Evolutionary conservation across 2,329 filamentous ascomycete genomes (phyloP).

Genomic region (Akanthomyces uredinophilus): DNA sequence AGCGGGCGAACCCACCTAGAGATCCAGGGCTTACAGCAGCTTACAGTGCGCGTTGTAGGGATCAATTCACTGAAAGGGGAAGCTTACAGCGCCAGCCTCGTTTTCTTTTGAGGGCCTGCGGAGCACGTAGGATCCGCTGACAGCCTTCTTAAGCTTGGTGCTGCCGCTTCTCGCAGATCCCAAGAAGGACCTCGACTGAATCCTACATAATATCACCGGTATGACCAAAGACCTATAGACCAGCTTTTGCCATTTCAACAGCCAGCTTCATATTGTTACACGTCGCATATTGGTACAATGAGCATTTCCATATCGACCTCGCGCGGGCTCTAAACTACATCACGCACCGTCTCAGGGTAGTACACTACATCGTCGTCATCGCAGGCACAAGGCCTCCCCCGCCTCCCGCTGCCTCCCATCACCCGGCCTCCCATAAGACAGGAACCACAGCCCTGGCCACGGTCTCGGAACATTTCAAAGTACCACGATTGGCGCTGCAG

Average conservation of each 20-base stretch:
- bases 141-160: neutral
- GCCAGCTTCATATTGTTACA: neutral
- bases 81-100: neutral
- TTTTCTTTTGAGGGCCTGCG: neutral
- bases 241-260: neutral
- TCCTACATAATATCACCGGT: neutral
- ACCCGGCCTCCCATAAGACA: neutral
- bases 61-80: neutral
- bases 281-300: neutral
- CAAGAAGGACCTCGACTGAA: neutral
- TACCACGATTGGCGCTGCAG: neutral
- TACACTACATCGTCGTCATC: slow-evolving; percentile 1
- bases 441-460: neutral
- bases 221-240: neutral
- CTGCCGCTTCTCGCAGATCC: neutral
- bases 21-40: neutral
- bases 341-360: neutral
- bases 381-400: neutral
- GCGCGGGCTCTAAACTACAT: neutral
- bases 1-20: neutral
- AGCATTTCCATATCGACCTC: neutral
- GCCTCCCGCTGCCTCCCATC: too few relatives aligned
- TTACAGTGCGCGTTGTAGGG: neutral
- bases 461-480: neutral
- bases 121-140: neutral